phyloP scores from a whole-genome alignment of 441 rosid species.

The Corymbia calophylla region DNA sequence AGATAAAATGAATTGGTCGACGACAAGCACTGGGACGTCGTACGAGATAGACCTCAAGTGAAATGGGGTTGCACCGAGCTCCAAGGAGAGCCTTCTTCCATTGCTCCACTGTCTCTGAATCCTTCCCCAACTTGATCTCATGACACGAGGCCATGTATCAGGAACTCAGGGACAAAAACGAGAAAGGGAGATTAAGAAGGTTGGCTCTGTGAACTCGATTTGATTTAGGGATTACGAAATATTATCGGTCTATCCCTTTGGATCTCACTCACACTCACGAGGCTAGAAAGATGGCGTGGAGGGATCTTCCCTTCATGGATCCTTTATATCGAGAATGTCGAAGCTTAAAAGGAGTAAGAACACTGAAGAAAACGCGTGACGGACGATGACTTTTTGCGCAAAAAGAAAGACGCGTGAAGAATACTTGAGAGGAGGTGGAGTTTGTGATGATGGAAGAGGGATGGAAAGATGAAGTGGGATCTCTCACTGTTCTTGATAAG shows the following conservation, averaged over 20 bases:
- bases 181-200: background rate
- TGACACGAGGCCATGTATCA: background rate
- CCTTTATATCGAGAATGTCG: background rate
- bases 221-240: no score
- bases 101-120: no score
- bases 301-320: background rate
- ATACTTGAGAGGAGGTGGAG: background rate
- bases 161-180: background rate
- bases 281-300: background rate
- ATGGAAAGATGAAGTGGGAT: background rate
- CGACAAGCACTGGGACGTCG: no score
- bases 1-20: no score
- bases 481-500: background rate
- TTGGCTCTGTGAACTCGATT: no score
- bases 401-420: background rate
- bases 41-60: no score
- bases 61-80: no score
- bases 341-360: background rate
- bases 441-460: accelerated
- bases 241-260: background rate
- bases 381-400: background rate
- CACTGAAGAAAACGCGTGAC: background rate
- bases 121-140: no score
- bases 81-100: no score
- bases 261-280: accelerated